Evolutionary conservation across 768 basidiomycete genomes (phyloP), one percentile per base, ranked within the genome.

Genomic region (Mrakia hoshinonis): DNA sequence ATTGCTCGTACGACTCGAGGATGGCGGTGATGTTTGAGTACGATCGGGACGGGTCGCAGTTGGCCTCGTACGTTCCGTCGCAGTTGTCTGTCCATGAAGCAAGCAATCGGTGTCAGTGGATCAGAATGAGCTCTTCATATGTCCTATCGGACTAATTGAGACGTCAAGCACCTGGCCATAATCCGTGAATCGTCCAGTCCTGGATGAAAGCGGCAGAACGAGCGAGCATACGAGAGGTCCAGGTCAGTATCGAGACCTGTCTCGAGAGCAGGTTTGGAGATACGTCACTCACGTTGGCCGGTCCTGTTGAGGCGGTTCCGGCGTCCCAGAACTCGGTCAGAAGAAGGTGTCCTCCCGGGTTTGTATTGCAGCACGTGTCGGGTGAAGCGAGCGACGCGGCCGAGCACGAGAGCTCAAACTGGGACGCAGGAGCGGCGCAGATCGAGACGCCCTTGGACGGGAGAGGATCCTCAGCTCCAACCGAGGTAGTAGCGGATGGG

Each of bases 111-210:
- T n/a, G 13, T 3, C 10, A 4, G 15, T n/a, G 12, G n/a, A 13
- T 52, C 51, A 26, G 51, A 9, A 31, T 18, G 58, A 3, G 26
- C 20, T 20, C n/a, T 36, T 18, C 29, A 62, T 36, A 36, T 39
- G 34, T 63, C 61, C 34, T 55, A 24, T n/a, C 29, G 24, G 29
- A 31, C n/a, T 10, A 20, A 52, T 34, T 24, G 4, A 70, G 47
- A 6, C 5, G 58, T 79, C 83, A 86, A 85, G 85, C 79, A 75
- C 87, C 87, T 4, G 86, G 85, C 87, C 87, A 89, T 51, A 87
- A 80, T 15, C 39, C 61, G 26, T 49, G 69, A n/a, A 66, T 18
- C 1, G 87, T 90, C 88, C 89, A 90, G 75, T 85, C 86, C 75
- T 87, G 74, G n/a, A n/a, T n/a, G n/a, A n/a, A n/a, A n/a, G n/a